A percentile compares a stretch with the other conserved stretches of the same genome.
phyloP scores from a whole-genome alignment of 208 protist genomes.

The Leptomonas seymouri region DNA sequence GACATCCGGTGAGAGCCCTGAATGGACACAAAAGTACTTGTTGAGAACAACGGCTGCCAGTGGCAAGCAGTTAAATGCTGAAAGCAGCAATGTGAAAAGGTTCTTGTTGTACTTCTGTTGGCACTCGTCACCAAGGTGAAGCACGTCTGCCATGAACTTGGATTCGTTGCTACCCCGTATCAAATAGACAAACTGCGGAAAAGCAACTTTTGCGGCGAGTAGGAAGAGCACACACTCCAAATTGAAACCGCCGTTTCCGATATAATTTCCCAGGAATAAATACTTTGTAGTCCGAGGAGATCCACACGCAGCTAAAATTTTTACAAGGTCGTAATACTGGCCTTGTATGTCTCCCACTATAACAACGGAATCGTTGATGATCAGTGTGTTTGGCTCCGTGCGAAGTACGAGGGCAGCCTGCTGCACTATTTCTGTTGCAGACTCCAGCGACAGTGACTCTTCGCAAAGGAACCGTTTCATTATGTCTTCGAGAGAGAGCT shows the following conservation, averaged over 20 bases:
- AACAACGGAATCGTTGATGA: slow-evolving; percentile 60
- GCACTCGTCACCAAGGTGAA: slow-evolving; percentile 95
- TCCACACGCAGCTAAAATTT: slow-evolving; percentile 79
- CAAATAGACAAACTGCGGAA: slow-evolving; percentile 87
- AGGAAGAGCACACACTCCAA: slow-evolving; percentile 98
- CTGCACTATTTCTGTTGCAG: slow-evolving; percentile 60
- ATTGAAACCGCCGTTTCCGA: slow-evolving; percentile 97
- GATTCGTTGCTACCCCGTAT: slow-evolving; percentile 94
- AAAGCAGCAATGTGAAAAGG: slow-evolving; percentile 48
- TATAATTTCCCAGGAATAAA: slow-evolving; percentile 99
- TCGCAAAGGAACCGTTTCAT: slow-evolving; percentile 69
- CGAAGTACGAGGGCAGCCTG: slow-evolving; percentile 55
- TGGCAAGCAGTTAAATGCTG: slow-evolving; percentile 97
- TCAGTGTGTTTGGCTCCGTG: slow-evolving; percentile 65
- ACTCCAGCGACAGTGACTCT: slow-evolving; percentile 46
- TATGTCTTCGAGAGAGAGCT: slow-evolving; percentile 37
- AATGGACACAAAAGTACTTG: slow-evolving; percentile 99
- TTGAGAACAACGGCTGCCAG: slow-evolving; percentile 97
- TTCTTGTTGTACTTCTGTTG: slow-evolving; percentile 90
- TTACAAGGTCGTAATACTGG: slow-evolving; percentile 92
- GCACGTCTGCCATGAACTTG: slow-evolving; percentile 87
- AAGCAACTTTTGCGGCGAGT: slow-evolving; percentile 95
- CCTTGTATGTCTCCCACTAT: slow-evolving; percentile 96
- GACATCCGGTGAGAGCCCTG: slow-evolving; percentile 97
- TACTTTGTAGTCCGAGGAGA: slow-evolving; percentile 91